Conservation (phyloP, 768 basidiomycete genomes). For the Tricholoma furcatifolium region DNA sequence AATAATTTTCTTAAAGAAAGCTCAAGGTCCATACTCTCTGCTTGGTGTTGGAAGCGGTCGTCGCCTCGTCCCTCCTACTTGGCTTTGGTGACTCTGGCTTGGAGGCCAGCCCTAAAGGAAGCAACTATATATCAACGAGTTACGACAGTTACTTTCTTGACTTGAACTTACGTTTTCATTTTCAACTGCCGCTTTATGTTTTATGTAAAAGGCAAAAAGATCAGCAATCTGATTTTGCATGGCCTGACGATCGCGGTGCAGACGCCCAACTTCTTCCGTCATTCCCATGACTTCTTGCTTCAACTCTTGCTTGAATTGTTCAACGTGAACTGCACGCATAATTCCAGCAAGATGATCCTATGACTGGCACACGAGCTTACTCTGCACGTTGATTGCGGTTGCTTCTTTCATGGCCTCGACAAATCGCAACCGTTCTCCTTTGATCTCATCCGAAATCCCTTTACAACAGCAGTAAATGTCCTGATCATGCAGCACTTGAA, state of each 20-base stretch:
- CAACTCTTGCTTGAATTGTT: constrained; percentile 83
- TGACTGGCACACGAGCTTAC: constrained; percentile 33
- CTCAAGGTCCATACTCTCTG: not conserved
- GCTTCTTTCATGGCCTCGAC: constrained; percentile 97
- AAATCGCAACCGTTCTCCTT: constrained; percentile 81
- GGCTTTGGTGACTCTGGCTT: not conserved
- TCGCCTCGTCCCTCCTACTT: constrained; percentile 4
- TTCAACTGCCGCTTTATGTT: constrained; percentile 44
- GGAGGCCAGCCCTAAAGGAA: not conserved
- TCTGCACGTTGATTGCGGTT: constrained; percentile 82
- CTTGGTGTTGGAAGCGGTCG: constrained; percentile 25
- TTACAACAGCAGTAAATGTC: not conserved
- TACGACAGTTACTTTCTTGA: not conserved
- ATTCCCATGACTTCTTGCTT: constrained; percentile 71
- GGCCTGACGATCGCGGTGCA: constrained; percentile 62
- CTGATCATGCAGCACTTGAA: not conserved
- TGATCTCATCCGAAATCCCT: constrained; percentile 84
- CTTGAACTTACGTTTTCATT: constrained; percentile 4
- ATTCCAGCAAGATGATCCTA: not conserved
- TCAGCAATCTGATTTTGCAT: constrained; percentile 74
- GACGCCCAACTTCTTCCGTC: constrained; percentile 69
- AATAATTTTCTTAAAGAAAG: not conserved
- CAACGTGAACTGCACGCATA: constrained; percentile 64
- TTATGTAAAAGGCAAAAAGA: constrained; percentile 69
- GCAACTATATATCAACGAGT: not conserved